Evolutionary conservation across 306 rosid species (phyloP), one percentile per base, ranked within the genome.

Genomic region (Pterocarpus santalinus): DNA sequence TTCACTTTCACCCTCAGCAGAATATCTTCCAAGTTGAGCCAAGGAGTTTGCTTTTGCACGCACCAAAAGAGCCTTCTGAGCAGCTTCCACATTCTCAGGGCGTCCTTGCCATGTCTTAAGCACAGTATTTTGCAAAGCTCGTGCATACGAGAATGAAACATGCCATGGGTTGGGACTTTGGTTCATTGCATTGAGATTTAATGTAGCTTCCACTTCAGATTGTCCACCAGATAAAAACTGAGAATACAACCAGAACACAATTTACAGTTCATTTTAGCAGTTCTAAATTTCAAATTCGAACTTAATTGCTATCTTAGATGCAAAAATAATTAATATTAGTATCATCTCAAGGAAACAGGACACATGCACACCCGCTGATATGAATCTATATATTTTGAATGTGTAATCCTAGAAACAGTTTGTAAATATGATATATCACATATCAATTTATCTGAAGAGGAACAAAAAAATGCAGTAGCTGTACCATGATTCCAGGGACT

Each of bases 141-240:
- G 97, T 17, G 99, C 99, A 51, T 95, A 95, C 0, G 99, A 95
- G 90, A 95, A 93, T 74, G 99, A 95, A 2, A 95, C 98, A 16
- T 95, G 99, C 99, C 99, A 95, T 14, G 99, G 99, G 93, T 95
- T 95, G 44, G 97, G 94, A 81, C 94, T 91, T 72, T 95, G 97
- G 94, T 95, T 95, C 99, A 95, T 95, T 61, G 99, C 99, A 77
- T 95, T 88, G 8, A 95, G 91, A 82, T 95, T 95, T 78, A 95
- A 81, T 35, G 98, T 95, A 4, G 99, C 99, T 82, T 95, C 93
- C 57, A 63, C 93, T 81, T 95, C 99, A 35, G 99, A 95, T 85
- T 95, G 99, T 67, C 99, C 99, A 75, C 99, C 99, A 0, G 99
- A 95, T 90, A 93, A 83, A 78, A 95, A 95, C 99, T 95, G 94